Conservation (phyloP, 139 green algal species). For the Chlamydomonas asymmetrica region DNA sequence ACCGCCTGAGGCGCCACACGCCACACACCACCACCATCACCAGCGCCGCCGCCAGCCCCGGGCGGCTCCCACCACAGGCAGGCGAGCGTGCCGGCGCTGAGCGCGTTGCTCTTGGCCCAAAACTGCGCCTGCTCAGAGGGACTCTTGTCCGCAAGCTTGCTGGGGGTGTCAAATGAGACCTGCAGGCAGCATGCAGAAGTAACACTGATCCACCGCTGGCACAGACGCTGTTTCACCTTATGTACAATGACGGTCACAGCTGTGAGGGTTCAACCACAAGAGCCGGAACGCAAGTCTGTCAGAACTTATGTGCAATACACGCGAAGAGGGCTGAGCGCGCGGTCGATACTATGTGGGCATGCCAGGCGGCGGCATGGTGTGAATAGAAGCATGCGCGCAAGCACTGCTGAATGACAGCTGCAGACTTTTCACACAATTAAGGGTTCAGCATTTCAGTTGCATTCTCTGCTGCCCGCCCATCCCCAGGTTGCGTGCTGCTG, state of each 20-base stretch:
- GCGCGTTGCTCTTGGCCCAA: conserved; percentile 47
- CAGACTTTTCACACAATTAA: too few relatives aligned
- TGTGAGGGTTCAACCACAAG: not conserved
- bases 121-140: conserved; percentile 17
- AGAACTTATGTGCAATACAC: too few relatives aligned
- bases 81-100: conserved; percentile 53
- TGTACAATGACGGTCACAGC: not conserved
- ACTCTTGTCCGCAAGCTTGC: not conserved
- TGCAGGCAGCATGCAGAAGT: conserved; percentile 2
- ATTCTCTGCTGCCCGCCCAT: not conserved
- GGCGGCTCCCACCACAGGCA: conserved; percentile 42
- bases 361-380: too few relatives aligned
- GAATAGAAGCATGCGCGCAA: too few relatives aligned
- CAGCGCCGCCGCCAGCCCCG: too few relatives aligned
- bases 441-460: not conserved
- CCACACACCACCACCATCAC: not conserved
- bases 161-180: conserved; percentile 39
- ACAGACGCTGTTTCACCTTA: not conserved
- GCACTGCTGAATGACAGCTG: too few relatives aligned
- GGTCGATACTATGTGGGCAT: too few relatives aligned
- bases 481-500: too few relatives aligned
- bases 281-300: too few relatives aligned
- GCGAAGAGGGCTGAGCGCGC: too few relatives aligned
- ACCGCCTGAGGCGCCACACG: not conserved
- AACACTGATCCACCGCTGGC: not conserved